These are phyloP conservation scores for Reticulascus tulasneorum DNA, from an alignment of 2,329 filamentous ascomycete genomes.

Conservation along the genomic window DNA sequence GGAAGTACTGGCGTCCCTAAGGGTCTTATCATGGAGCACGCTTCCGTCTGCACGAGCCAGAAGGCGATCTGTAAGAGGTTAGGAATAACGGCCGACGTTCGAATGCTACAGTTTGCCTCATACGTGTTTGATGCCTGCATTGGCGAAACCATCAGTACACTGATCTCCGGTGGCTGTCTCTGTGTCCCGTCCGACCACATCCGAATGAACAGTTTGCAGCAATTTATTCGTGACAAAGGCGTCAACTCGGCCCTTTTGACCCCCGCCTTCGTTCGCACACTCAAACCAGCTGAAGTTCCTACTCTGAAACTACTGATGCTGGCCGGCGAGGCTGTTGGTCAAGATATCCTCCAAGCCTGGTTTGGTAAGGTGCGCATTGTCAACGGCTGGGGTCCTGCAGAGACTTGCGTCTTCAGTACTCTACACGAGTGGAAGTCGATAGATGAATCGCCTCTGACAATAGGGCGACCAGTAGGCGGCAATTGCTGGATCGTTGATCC, in stretches of 20 bases:
- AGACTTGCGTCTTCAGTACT: conserved; percentile 11
- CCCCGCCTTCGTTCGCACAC: conserved; percentile 47
- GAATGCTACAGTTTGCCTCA: conserved; percentile 39
- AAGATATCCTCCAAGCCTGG: conserved; percentile 17
- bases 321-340: conserved; percentile 20
- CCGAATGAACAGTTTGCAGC: conserved; percentile 42
- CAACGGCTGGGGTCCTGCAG: conserved; percentile 22
- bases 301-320: conserved; percentile 30
- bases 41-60: conserved; percentile 16
- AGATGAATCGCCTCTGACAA: neutral
- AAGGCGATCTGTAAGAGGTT: neutral
- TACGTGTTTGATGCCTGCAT: conserved; percentile 51
- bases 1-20: conserved; percentile 19
- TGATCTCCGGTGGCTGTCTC: conserved; percentile 53
- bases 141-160: conserved; percentile 45
- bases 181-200: conserved; percentile 51
- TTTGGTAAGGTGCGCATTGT: conserved; percentile 13
- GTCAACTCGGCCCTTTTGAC: conserved; percentile 44
- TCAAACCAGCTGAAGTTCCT: conserved; percentile 30
- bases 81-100: neutral
- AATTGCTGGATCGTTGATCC: conserved; percentile 19
- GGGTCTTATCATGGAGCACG: conserved; percentile 5
- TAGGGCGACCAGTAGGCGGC: neutral
- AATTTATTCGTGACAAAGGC: conserved; percentile 7
- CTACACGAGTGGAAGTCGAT: neutral